phyloP scores from a whole-genome alignment of 2,329 filamentous ascomycete genomes.

The Capronia coronata region DNA sequence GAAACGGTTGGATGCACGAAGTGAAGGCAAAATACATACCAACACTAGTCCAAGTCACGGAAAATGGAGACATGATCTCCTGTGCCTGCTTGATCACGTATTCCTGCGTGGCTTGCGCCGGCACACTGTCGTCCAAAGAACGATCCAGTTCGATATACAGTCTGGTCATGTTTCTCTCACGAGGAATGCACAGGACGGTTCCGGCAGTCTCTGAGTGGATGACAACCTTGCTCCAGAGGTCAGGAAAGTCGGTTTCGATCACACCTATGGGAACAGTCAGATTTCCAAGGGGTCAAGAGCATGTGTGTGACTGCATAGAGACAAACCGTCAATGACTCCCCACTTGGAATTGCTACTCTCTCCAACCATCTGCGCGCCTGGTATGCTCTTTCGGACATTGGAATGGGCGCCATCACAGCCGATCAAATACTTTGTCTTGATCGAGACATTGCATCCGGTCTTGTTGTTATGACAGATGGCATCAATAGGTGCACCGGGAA shows the following conservation, averaged over 20 bases:
- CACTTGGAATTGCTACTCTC: conserved; percentile 54
- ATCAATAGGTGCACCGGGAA: conserved; percentile 36
- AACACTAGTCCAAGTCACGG: conserved; percentile 40
- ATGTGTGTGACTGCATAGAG: background rate
- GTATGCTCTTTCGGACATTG: conserved; percentile 60
- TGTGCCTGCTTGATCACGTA: conserved; percentile 57
- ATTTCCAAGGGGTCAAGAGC: conserved; percentile 4
- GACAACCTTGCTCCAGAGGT: conserved; percentile 68
- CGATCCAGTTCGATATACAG: conserved; percentile 45
- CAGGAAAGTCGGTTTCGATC: conserved; percentile 64
- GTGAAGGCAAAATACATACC: conserved; percentile 27
- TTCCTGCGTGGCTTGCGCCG: conserved; percentile 46
- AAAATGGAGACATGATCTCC: conserved; percentile 43
- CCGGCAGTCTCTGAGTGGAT: conserved; percentile 61
- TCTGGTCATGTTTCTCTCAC: conserved; percentile 66
- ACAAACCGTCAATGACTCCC: conserved; percentile 65
- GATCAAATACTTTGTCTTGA: conserved; percentile 58
- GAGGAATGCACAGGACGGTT: conserved; percentile 66
- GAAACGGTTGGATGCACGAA: background rate
- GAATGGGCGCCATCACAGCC: conserved; percentile 70
- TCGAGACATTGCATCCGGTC: conserved; percentile 37
- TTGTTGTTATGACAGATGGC: conserved; percentile 38
- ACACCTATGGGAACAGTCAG: no score
- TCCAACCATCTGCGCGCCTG: conserved; percentile 43
- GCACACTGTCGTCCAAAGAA: conserved; percentile 25